Conservation (phyloP, 768 basidiomycete species). For the Butyriboletus loyo region DNA sequence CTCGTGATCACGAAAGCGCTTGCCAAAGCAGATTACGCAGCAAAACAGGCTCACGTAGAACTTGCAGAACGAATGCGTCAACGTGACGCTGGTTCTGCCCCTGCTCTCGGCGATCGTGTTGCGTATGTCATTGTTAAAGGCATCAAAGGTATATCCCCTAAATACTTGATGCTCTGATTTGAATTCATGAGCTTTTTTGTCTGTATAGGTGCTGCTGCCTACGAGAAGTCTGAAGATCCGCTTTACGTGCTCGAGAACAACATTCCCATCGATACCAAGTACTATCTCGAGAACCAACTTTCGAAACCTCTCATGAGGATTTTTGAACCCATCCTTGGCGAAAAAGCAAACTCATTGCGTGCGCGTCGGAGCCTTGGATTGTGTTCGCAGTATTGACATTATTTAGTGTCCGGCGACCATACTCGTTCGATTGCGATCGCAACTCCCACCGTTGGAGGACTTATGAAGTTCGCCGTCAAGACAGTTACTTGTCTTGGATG, state of each 20-base stretch:
- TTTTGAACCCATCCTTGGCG: slow-evolving; percentile 96
- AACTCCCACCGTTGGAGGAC: slow-evolving; percentile 91
- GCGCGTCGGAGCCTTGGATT: slow-evolving; percentile 27
- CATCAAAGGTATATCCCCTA: slow-evolving; percentile 67
- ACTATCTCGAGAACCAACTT: slow-evolving; percentile 97
- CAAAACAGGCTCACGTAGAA: slow-evolving; percentile 95
- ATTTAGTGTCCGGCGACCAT: slow-evolving; percentile 89
- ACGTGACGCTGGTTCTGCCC: slow-evolving; percentile 96
- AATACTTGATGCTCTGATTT: background rate
- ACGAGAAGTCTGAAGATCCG: slow-evolving; percentile 98
- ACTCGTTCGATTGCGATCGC: slow-evolving; percentile 95
- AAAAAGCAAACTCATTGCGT: slow-evolving; percentile 84
- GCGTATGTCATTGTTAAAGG: slow-evolving; percentile 99
- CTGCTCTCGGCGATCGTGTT: slow-evolving; percentile 96
- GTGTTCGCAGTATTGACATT: background rate
- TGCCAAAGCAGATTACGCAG: slow-evolving; percentile 88
- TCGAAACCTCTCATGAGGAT: slow-evolving; percentile 97
- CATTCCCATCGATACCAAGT: slow-evolving; percentile 95
- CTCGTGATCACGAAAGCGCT: slow-evolving; percentile 98
- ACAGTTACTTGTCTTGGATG: slow-evolving; percentile 94
- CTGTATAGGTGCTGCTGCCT: slow-evolving; percentile 84
- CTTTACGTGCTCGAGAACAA: slow-evolving; percentile 97
- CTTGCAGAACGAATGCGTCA: slow-evolving; percentile 93
- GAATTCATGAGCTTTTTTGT: background rate
- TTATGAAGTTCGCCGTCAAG: slow-evolving; percentile 99